Percentiles rank a stretch among this genome's conserved stretches.
These are phyloP conservation scores for Fistulinella prunicolor DNA, from an alignment of 768 basidiomycete genomes.

Conservation along the genomic window DNA sequence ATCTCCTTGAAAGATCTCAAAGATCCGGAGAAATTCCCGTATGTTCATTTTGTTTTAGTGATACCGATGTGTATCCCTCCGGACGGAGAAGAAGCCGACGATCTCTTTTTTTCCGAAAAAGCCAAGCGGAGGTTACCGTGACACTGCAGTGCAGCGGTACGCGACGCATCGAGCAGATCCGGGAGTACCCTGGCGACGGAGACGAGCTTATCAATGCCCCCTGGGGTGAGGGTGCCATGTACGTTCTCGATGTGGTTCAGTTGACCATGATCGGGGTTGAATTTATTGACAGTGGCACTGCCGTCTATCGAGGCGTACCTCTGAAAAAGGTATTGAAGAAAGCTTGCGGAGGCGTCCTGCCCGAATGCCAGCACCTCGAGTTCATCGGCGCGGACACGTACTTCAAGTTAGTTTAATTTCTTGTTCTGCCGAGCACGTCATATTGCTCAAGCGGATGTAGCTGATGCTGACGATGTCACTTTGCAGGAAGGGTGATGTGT, in stretches of 20 bases:
- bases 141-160: conserved; percentile 57
- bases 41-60: conserved; percentile 16
- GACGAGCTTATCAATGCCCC: conserved; percentile 53
- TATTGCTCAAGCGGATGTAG: no score
- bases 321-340: conserved; percentile 52
- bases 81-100: no score
- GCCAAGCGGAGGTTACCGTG: conserved; percentile 48
- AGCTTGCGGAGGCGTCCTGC: conserved; percentile 48
- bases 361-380: conserved; percentile 50
- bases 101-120: conserved; percentile 11
- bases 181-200: conserved; percentile 51
- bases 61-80: no score
- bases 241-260: conserved; percentile 6
- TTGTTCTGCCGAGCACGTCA: no score
- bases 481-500: conserved; percentile 35
- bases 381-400: conserved; percentile 58
- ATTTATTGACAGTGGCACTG: conserved; percentile 43
- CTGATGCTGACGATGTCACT: no score
- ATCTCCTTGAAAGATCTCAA: conserved; percentile 47
- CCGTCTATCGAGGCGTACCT: conserved; percentile 50
- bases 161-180: conserved; percentile 50
- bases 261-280: conserved; percentile 23
- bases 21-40: conserved; percentile 48
- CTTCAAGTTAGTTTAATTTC: conserved; percentile 39
- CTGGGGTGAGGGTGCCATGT: conserved; percentile 55